Conservation (phyloP, 345 rosid genomes). For the Pelargonium nanum region DNA sequence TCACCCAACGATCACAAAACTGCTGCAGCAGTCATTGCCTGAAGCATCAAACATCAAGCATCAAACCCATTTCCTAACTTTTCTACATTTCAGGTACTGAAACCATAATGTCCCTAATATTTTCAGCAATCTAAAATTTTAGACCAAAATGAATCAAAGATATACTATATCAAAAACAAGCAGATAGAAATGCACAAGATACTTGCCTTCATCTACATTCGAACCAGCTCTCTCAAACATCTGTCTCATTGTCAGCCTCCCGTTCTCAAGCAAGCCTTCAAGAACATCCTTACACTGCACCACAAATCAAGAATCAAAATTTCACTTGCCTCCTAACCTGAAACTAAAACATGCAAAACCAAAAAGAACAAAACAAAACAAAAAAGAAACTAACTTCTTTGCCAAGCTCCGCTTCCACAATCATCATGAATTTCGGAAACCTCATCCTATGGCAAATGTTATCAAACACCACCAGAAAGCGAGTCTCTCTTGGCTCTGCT, state of each 20-base stretch:
- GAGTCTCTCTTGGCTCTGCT: slow-evolving; percentile 26
- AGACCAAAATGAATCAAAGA: not conserved
- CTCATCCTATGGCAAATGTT: slow-evolving; percentile 63
- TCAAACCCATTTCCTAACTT: not conserved
- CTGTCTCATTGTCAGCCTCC: slow-evolving; percentile 70
- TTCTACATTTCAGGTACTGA: not conserved
- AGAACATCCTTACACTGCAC: slow-evolving; percentile 52
- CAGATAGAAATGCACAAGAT: not conserved
- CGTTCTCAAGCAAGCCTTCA: slow-evolving; percentile 69
- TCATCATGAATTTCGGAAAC: slow-evolving; percentile 51
- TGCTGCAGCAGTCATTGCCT: too few species aligned
- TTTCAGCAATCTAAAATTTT: not conserved
- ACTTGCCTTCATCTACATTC: slow-evolving; percentile 34
- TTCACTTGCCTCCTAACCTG: not conserved
- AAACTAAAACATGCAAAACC: not conserved
- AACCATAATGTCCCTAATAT: not conserved
- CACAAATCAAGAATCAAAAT: not conserved
- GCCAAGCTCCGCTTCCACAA: slow-evolving; percentile 46
- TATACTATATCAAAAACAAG: too few species aligned
- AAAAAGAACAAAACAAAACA: slow-evolving; percentile 4
- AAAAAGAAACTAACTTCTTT: slow-evolving; percentile 35
- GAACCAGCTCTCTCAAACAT: slow-evolving; percentile 48
- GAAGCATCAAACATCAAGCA: too few species aligned
- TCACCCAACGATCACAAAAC: too few species aligned
- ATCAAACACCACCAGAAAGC: slow-evolving; percentile 44